Base-by-base conservation (phyloP, 352 stramenopile genomes). In the Chrysophaeum taylorii region DNA sequence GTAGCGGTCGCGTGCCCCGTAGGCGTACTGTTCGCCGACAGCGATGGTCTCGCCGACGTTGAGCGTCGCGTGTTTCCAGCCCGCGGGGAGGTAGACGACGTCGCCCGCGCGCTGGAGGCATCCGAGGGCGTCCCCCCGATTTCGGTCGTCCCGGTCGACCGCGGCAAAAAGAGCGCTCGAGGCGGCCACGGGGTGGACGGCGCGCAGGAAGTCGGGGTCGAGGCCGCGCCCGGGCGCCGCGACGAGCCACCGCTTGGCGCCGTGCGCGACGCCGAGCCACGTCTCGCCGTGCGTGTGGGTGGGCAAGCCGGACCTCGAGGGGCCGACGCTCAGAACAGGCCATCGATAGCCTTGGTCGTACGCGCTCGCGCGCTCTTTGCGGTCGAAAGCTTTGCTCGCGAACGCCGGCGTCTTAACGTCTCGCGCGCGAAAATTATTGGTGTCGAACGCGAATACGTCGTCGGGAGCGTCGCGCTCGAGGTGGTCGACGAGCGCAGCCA, bases 11-110 rank as follows among this genome's bases (percentile, higher is more conserved):
- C 67, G 16, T 18, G 50, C 21, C 0, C n/a, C 29, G 39, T 72
- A 77, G 4, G 38, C 50, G 14, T 57, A 57, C 64, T 77, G 73
- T 16, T 64, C 73, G 33, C 73, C 78, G 62, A 84, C 71, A 63
- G 76, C 78, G 52, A 84, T 75, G 37, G 72, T 77, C 72, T 84
- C 78, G 43, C 76, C 78, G 73, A 84, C 76, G 73, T 84, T 84
- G 14, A 82, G 69, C n/a, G 80, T 80, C 75, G 78, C 90, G 69
- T 96, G 91, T 70, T 92, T 95, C 90, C 91, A 96, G 35, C 89
- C 94, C 25, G 86, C 84, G 45, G 91, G 91, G 31, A 96, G 77
- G 69, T 92, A 96, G 23, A 96, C 78, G 82, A 96, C 91, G 35
- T 96, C 89, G 31, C 91, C 91, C 12, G 83, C 87, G 50, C 69